Base-by-base conservation (phyloP, 2,329 filamentous ascomycete genomes). In the Hortaea werneckii region DNA sequence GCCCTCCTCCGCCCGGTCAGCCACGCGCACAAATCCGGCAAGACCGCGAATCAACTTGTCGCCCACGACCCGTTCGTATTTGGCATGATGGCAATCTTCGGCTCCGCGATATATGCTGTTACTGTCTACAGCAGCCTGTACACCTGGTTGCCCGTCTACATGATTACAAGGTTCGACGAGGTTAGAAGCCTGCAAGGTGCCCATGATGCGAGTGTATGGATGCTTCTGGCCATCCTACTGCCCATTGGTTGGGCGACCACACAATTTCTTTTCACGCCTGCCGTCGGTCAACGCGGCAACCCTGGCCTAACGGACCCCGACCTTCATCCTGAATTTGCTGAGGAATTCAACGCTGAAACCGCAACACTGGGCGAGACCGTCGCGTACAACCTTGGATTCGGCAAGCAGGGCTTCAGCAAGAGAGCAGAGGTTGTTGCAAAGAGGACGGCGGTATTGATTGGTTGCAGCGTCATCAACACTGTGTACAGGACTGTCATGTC, bases 261-360 rank as follows among this genome's bases (percentile, higher is more conserved):
- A 50, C 76, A 77, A 40, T 90, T 94, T 62, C 78, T 95, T 54
- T 94, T 95, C 63, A 77, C 79, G 35, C 80, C 83, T 1, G 76
- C 79, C 20, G 76, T 78, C 12, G 68, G 74, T 5, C 53, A 71
- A 34, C 43, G 49, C 37, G 51, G 46, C n/a, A 58, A 54, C 40
- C 54, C 56, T 20, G 54, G 54, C n/a, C 45, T 58, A 7, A 56
- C 53, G 2, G 53, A 58, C 20, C 46, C 50, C 6, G 44, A 43
- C 10, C 29, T 53, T 9, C 48, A 51, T 29, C 48, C 48, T 40
- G 47, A 80, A 50, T 20, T 20, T 4, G 72, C 72, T 44, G 67
- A 72, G 53, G 65, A 69, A 27, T 87, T 87, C 58, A 72, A 87
- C 54, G 78, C 83, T 0, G 75, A 71, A 27, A 76, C 71, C 11